Evolutionary conservation across 2,329 filamentous ascomycete species (phyloP), one percentile per base, ranked within the genome.

Genomic region (Exophiala xenobiotica): DNA sequence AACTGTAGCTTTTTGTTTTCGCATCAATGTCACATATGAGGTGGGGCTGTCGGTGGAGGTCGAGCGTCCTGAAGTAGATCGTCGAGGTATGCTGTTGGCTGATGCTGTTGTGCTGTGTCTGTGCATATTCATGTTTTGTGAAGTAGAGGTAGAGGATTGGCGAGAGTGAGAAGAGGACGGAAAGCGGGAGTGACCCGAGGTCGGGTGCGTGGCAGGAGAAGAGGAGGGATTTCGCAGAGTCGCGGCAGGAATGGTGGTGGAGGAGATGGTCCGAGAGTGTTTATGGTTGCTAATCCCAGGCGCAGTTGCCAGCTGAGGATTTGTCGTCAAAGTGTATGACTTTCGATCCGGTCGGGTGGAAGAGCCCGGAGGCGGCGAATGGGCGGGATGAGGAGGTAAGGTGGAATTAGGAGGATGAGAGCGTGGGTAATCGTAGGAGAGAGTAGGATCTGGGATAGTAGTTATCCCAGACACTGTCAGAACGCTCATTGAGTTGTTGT

Each of bases 1-100:
- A 3, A 99, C 93, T 0, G 93, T 99, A 24, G 90, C 93, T 69
- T 97, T 97, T 72, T 99, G 93, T 68, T 91, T 92, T 57, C 93
- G 84, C 73, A 99, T 86, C n/a, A 96, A 79, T 27, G 93, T 91
- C 45, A 99, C 93, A 70, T 99, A 99, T 59, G 61, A 63, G 8
- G 60, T 63, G 12, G 61, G 60, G 35, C 52, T 59, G 38, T 58
- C 58, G n/a, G 57, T 61, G 24, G 57, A 27, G 12, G 53, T 57
- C 5, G 61, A 63, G 24, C 60, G 59, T 27, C 54, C 50, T 3
- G 61, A 63, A 3, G 61, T 63, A 6, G 60, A 62, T 14, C 61
- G 60, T n/a, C 61, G 60, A 16, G 60, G 58, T 7, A 60, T 9
- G 46, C 52, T 60, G 12, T 49, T 23, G 26, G 56, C 41, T 4